Base-by-base conservation (phyloP, 148 eudicot species). In the Vaccinium vitisidaea region DNA sequence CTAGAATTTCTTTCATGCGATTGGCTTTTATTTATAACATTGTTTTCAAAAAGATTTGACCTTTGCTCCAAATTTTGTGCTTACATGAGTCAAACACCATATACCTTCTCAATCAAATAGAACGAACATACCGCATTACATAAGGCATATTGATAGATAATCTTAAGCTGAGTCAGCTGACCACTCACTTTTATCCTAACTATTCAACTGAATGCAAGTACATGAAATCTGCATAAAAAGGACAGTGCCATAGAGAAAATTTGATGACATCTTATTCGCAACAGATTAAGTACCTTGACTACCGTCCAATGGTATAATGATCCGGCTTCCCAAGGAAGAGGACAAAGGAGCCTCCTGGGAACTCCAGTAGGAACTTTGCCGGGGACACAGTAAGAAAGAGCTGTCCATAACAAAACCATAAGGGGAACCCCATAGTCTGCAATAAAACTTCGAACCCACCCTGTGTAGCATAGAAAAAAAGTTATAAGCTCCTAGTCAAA, bases 401-500 rank as follows among this genome's bases (percentile, higher is more conserved):
- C 88, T 53, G 98, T 93, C 98, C 98, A 96, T n/a, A 88, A 49
- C 30, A 96, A 83, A 1, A 94, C 91, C 91, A 93, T 88, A 48
- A 94, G 83, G 21, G 98, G 98, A 84, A 96, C 98, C 30, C 99
- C 98, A 84, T 94, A 96, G 88, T 94, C 98, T 82, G 98, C 98
- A 79, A 91, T 90, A 25, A 91, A 89, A 81, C 95, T 89, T 84
- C 98, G 87, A 13, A 90, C 43, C 88, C 90, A 89, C 53, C 94
- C 98, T 95, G 89, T 46, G 79, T 73, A 46, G 81, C 76, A 73
- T 21, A 61, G 56, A 85, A 74, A 69, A 80, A 46, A 50, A 63
- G n/a, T 85, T 23, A 13, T 36, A 5, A 67, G 36, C 77, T 52
- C 32, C n/a, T 32, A 8, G 13, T 73, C 59, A 81, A 87, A 5